Evolutionary conservation across 2,329 filamentous ascomycete genomes (phyloP), one percentile per base, ranked within the genome.

Genomic region (Calonectria pteridis): DNA sequence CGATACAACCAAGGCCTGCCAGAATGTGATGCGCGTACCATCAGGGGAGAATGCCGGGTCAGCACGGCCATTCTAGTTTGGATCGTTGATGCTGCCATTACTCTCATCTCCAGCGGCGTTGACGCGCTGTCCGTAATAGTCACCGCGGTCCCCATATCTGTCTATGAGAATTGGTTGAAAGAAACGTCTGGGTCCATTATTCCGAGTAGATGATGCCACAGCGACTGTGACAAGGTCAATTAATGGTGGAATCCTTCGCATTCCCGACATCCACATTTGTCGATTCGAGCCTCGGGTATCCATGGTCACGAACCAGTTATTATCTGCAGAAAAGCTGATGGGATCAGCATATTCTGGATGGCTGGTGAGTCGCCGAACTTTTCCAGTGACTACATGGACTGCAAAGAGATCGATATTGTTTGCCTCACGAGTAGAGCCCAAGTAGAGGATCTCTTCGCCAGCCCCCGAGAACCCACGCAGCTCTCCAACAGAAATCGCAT

Each of bases 11-110:
- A 86, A 75, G 2, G 78, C 79, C 74, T 89, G 85, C 78, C 79
- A 87, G 73, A 86, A 89, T 0, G 83, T 84, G 43, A 89, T 83
- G 2, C 80, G 76, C 0, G 86, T 88, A 6, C 84, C 83, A 73
- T 89, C 87, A 1, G 76, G 81, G 2, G 84, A 86, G 55, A 81
- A 87, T 1, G 77, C 80, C 3, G 86, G 88, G 75, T 89, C 87
- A 6, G 87, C 88, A 14, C 81, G 78, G 5, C 81, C 87, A 75
- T 89, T 89, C 88, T 88, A 89, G 31, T 87, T 82, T 0, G 87
- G 84, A 67, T 88, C 86, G 67, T 86, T 85, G n/a, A 86, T 72
- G 66, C 78, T 83, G 1, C 85, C 85, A 20, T 74, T 73, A 31
- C 75, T 83, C 4, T 79, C 81, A 26, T 84, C 79, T 2, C 83